A percentile compares a stretch with the other conserved stretches of the same genome.
phyloP scores from a whole-genome alignment of 257 asterid species.

The Osmanthus fragrans region DNA sequence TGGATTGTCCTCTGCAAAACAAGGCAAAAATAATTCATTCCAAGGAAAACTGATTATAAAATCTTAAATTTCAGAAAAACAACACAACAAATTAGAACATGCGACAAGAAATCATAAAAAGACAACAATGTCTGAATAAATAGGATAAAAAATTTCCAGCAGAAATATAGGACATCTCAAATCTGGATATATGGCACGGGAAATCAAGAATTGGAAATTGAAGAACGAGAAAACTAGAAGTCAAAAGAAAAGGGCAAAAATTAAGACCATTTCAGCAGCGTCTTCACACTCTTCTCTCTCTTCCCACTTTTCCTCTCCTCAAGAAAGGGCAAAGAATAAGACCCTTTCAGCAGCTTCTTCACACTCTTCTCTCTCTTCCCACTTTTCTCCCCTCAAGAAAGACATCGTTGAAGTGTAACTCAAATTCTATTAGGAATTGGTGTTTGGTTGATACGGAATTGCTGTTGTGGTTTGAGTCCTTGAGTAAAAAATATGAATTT shows the following conservation, averaged over 20 bases:
- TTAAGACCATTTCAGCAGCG: slow-evolving; percentile 15
- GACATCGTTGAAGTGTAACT: no score
- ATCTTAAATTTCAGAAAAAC: slow-evolving; percentile 8
- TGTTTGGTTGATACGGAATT: no score
- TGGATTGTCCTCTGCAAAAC: slow-evolving; percentile 30
- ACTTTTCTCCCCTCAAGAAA: no score
- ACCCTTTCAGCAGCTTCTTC: no score
- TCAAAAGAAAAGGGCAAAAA: slow-evolving; percentile 13
- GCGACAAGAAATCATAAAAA: slow-evolving; percentile 25
- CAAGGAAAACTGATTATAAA: slow-evolving; percentile 13
- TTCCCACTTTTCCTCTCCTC: slow-evolving; percentile 8
- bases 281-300: not conserved
- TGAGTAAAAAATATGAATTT: no score
- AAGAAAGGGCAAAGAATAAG: not conserved
- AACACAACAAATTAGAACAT: slow-evolving; percentile 9
- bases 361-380: no score
- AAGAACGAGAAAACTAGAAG: not conserved
- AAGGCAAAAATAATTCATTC: slow-evolving; percentile 22
- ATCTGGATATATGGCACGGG: not conserved
- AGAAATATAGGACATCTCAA: not conserved
- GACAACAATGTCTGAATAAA: slow-evolving; percentile 30
- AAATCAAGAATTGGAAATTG: not conserved
- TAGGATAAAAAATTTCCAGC: not conserved
- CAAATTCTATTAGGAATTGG: no score
- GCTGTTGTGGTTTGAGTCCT: no score